Conservation (phyloP, 495 filamentous ascomycete genomes). For the Astrothelium subdiscretum region DNA sequence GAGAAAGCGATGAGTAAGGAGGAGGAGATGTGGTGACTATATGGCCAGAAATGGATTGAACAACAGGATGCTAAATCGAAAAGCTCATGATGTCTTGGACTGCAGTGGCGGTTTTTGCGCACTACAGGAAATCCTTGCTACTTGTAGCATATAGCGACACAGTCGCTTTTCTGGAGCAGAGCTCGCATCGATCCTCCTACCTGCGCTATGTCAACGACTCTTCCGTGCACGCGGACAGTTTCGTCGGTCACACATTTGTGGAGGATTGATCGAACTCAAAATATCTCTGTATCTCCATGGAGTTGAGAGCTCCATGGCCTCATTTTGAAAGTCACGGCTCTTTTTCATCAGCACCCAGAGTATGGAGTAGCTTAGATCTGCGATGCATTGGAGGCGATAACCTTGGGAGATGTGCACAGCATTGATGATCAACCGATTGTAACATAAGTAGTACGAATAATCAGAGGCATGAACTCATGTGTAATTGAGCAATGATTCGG, state of each 20-base stretch:
- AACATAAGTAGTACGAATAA: background rate
- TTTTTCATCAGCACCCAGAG: background rate
- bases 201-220: background rate
- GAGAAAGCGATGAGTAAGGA: slow-evolving; percentile 29
- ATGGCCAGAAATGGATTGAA: slow-evolving; percentile 1
- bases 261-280: background rate
- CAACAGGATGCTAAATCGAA: background rate
- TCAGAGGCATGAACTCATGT: background rate
- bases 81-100: background rate
- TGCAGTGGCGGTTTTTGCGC: background rate
- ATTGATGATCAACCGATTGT: background rate
- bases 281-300: background rate
- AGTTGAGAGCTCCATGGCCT: background rate
- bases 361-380: background rate
- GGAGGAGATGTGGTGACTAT: slow-evolving; percentile 3
- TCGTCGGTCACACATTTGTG: background rate
- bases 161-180: too few species aligned
- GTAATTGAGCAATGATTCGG: background rate
- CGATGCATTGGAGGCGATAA: too few species aligned
- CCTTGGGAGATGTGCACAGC: background rate
- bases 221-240: background rate
- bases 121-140: too few species aligned
- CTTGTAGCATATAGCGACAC: too few species aligned
- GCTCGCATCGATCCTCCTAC: background rate
- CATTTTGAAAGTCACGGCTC: background rate